Base-by-base conservation (phyloP, 2,329 filamentous ascomycete genomes). In the Fusarium dlaminii region DNA sequence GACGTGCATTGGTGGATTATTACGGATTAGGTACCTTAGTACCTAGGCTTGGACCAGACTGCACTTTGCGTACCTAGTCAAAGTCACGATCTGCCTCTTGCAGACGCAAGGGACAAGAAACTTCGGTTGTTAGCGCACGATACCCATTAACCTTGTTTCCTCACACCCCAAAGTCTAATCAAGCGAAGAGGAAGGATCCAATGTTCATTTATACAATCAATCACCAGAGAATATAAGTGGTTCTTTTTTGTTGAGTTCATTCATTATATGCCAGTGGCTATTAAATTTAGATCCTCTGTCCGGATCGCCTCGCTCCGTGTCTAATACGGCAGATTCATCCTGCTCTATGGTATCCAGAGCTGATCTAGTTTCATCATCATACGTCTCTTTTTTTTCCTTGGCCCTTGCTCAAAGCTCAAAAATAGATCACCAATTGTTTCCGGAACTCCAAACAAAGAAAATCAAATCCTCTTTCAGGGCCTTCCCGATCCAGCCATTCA, bases 381-480 rank as follows among this genome's bases (percentile, higher is more conserved):
- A 43, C 56, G 37, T 61, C 61, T 54, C 49, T 42, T 63, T 74
- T 74, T 34, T 24, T 20, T 45, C 51, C 60, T 57, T 52, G 49
- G 32, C 27, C 55, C 48, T 39, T 56, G 39, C 63, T 45, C 34
- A 43, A 67, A 27, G 39, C 52, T 45, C 34, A 43, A 66, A 61
- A 46, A 68, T 30, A 51, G 52, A n/a, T 62, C 63, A 39, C 49
- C 48, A 68, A 56, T 68, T 43, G 59, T 12, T 52, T 42, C 72
- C 72, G 66, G 61, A 74, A 74, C 72, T 75, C 72, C 72, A 54
- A 74, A 72, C 72, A 72, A 69, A 69, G 57, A 59, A 72, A 75
- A 72, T 14, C 64, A 72, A 39, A 34, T 43, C 55, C 52, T 60
- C 34, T 58, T 51, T 30, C 55, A 46, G 29, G 43, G 58, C 36